Conservation (phyloP, 495 filamentous ascomycete species). For the Pseudotulostoma volvatum region DNA sequence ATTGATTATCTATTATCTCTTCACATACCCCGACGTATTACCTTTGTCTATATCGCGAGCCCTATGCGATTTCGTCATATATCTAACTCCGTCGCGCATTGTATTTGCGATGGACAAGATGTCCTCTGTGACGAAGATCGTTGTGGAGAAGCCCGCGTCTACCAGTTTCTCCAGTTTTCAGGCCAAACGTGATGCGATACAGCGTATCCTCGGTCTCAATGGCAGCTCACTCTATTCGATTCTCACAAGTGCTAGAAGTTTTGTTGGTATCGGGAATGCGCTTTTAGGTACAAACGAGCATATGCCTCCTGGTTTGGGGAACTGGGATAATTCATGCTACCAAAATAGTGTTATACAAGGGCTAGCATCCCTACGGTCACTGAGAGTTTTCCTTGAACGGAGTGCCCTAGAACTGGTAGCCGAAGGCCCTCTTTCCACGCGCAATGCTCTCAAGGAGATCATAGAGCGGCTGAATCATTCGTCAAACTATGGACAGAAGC, state of each 20-base stretch:
- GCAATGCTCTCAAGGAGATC: constrained; percentile 43
- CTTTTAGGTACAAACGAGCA: constrained; percentile 23
- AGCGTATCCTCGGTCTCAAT: constrained; percentile 49
- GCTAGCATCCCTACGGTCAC: constrained; percentile 54
- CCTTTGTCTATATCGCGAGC: constrained; percentile 14
- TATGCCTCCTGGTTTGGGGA: constrained; percentile 63
- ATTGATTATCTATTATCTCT: constrained; percentile 12
- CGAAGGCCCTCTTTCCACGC: constrained; percentile 27
- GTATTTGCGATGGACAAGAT: constrained; percentile 36
- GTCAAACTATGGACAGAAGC: constrained; percentile 46
- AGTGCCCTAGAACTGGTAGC: constrained; percentile 29
- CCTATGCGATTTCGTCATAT: constrained; percentile 48
- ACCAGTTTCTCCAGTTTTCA: constrained; percentile 13
- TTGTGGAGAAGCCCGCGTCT: too few relatives aligned
- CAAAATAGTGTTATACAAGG: constrained; percentile 92
- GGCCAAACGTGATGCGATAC: constrained; percentile 50
- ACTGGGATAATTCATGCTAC: constrained; percentile 90
- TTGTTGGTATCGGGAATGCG: constrained; percentile 27
- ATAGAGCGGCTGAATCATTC: constrained; percentile 50
- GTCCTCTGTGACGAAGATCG: constrained; percentile 6
- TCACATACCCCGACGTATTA: constrained; percentile 16
- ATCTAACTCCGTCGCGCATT: constrained; percentile 40
- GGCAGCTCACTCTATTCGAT: constrained; percentile 32
- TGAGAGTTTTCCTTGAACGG: constrained; percentile 34
- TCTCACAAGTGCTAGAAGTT: constrained; percentile 26